phyloP scores from a whole-genome alignment of 495 filamentous ascomycete genomes.

The Talaromyces proteolyticus region DNA sequence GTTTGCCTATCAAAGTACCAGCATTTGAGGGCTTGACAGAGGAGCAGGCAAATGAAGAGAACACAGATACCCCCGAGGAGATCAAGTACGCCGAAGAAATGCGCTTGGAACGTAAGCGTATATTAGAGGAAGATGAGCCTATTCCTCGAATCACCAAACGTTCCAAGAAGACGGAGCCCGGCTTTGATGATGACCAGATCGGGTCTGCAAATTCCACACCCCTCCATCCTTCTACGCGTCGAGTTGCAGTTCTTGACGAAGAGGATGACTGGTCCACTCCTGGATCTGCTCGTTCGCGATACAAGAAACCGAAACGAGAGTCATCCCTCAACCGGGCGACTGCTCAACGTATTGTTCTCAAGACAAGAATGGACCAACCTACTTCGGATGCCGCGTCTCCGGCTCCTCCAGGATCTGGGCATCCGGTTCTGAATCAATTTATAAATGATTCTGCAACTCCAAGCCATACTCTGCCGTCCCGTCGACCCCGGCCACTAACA shows the following conservation, averaged over 20 bases:
- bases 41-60: constrained; percentile 75
- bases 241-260: constrained; percentile 27
- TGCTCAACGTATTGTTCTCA: constrained; percentile 41
- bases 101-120: constrained; percentile 75
- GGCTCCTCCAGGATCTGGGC: constrained; percentile 39
- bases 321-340: constrained; percentile 29
- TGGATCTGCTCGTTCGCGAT: constrained; percentile 25
- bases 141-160: constrained; percentile 50
- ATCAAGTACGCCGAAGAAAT: constrained; percentile 81
- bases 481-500: constrained; percentile 78
- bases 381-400: constrained; percentile 39
- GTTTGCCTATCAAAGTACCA: constrained; percentile 74
- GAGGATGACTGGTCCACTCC: constrained; percentile 29
- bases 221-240: constrained; percentile 30
- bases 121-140: constrained; percentile 60
- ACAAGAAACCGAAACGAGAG: constrained; percentile 31
- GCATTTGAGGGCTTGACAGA: constrained; percentile 68
- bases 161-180: constrained; percentile 44
- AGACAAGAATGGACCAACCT: constrained; percentile 42
- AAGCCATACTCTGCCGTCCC: constrained; percentile 21
- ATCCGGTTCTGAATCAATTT: constrained; percentile 44
- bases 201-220: constrained; percentile 37
- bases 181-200: constrained; percentile 32
- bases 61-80: constrained; percentile 85
- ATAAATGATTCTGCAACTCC: constrained; percentile 31